A percentile compares a stretch with the other conserved stretches of the same genome.
Evolutionary conservation across 345 rosid genomes (phyloP).

Genomic region (Gossypium bickii): DNA sequence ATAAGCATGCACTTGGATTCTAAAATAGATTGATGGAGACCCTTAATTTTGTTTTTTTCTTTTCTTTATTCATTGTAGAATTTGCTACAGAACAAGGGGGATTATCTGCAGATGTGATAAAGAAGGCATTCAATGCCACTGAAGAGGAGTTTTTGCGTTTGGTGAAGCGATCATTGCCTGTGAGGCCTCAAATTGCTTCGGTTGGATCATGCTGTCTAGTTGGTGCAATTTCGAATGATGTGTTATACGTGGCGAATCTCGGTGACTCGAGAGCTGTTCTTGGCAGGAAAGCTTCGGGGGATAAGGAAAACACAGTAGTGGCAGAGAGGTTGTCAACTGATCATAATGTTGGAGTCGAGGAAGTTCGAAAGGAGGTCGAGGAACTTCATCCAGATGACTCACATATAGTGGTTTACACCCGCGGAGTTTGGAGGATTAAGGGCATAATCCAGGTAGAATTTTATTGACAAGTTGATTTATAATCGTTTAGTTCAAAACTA

Average conservation of each 20-base stretch:
- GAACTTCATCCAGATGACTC: constrained; percentile 97
- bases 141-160: constrained; percentile 83
- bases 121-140: constrained; percentile 77
- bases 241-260: constrained; percentile 81
- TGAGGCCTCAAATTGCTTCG: constrained; percentile 80
- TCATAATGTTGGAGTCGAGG: constrained; percentile 92
- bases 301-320: constrained; percentile 36
- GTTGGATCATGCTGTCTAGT: constrained; percentile 95
- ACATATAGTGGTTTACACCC: constrained; percentile 69
- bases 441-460: constrained; percentile 87
- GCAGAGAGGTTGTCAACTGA: constrained; percentile 92
- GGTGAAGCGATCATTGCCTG: constrained; percentile 60
- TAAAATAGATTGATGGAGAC: neutral
- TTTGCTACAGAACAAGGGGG: constrained; percentile 81
- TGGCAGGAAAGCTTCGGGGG: constrained; percentile 48
- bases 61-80: constrained; percentile 36
- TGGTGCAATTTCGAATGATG: constrained; percentile 73
- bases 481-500: neutral
- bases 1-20: neutral
- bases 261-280: constrained; percentile 98
- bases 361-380: constrained; percentile 89
- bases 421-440: constrained; percentile 97
- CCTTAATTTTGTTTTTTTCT: neutral
- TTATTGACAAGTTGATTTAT: neutral
- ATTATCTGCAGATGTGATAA: constrained; percentile 70